Evolutionary conservation across 441 rosid species (phyloP).

Genomic region (Kokia cookei): DNA sequence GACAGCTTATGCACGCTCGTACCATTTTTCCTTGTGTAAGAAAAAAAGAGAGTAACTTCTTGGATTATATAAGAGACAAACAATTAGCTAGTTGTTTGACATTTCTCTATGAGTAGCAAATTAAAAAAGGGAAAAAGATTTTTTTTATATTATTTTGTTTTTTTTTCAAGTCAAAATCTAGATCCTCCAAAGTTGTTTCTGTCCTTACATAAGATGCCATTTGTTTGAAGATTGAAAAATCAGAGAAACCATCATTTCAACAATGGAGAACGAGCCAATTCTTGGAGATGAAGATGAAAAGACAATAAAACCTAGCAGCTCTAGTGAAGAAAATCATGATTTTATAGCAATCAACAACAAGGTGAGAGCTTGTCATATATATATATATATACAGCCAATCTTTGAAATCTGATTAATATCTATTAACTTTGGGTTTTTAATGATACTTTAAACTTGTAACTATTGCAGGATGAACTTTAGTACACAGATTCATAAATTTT

Average conservation of each 20-base stretch:
- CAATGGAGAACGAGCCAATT: background rate
- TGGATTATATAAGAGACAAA: background rate
- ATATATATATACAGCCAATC: background rate
- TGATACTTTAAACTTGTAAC: background rate
- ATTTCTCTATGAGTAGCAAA: background rate
- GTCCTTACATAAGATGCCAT: background rate
- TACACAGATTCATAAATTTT: background rate
- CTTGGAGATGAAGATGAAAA: background rate
- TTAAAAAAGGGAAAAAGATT: background rate
- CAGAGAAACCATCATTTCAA: background rate
- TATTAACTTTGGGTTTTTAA: background rate
- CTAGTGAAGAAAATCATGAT: background rate
- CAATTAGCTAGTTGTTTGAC: background rate
- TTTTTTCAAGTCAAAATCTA: background rate
- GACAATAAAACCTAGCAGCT: background rate
- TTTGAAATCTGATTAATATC: background rate
- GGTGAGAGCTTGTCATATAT: background rate
- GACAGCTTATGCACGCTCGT: background rate
- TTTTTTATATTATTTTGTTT: background rate
- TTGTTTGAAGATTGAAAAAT: background rate
- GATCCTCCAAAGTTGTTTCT: background rate
- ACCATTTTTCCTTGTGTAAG: background rate
- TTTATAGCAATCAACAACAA: background rate
- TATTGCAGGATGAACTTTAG: background rate
- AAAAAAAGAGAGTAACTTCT: background rate